These are phyloP conservation scores for Castanea crenata DNA, from an alignment of 306 rosid species.

Conservation along the genomic window DNA sequence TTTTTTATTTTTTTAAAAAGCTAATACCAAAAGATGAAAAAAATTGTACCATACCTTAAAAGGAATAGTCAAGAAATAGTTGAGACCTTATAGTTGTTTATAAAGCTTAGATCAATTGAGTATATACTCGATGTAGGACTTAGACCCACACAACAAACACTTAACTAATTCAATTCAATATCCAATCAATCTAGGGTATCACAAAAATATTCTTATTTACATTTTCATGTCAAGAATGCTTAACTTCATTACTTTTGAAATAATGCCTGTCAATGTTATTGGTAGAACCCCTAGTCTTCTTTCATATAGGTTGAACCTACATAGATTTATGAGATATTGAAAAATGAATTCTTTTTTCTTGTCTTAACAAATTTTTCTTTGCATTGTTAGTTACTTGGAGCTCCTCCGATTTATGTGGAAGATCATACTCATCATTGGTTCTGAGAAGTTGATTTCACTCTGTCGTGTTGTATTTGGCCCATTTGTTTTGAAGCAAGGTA, in stretches of 20 bases:
- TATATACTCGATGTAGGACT: no score
- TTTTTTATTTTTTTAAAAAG: no score
- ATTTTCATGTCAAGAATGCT: background rate
- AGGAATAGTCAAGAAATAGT: no score
- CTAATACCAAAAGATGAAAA: no score
- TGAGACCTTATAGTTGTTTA: no score
- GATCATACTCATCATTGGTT: slow-evolving; percentile 55
- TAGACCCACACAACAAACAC: no score
- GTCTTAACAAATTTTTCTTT: slow-evolving; percentile 3
- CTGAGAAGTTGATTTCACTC: slow-evolving; percentile 73
- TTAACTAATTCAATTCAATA: no score
- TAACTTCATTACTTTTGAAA: background rate
- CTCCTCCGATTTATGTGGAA: slow-evolving; percentile 57
- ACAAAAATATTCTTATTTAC: background rate
- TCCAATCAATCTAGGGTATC: no score
- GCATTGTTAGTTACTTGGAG: slow-evolving; percentile 56
- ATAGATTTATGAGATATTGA: slow-evolving; percentile 4
- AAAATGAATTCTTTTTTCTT: background rate
- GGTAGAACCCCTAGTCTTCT: slow-evolving; percentile 22
- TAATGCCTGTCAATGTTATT: background rate
- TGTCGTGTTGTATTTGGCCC: slow-evolving; percentile 14
- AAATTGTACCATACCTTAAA: no score
- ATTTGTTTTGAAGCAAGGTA: slow-evolving; percentile 1
- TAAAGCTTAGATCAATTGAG: no score
- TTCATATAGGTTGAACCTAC: background rate